Evolutionary conservation across 176 grass and related monocot species (phyloP).

Genomic region (Chrysopogon serrulatus): DNA sequence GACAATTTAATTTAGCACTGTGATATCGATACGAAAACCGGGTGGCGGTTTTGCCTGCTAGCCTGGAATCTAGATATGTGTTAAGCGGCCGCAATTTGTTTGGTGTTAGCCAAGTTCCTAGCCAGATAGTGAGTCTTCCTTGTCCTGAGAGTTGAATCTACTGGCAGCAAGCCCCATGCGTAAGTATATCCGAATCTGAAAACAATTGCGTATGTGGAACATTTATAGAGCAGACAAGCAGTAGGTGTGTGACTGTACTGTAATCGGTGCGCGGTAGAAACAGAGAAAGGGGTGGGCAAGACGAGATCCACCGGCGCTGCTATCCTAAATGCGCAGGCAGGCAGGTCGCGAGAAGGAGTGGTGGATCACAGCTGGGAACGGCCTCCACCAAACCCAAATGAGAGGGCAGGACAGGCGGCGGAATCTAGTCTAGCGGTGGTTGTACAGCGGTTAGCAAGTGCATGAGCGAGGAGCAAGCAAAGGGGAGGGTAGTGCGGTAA

Average conservation of each 20-base stretch:
- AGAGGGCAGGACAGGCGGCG: not conserved
- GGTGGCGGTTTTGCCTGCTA: not conserved
- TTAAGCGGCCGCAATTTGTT: not conserved
- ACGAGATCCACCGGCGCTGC: not conserved
- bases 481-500: too few species aligned
- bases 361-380: not conserved
- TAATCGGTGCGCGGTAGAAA: not conserved
- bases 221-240: not conserved
- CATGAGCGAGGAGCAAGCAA: not conserved
- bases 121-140: not conserved
- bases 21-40: not conserved
- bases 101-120: not conserved
- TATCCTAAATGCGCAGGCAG: not conserved
- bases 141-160: not conserved
- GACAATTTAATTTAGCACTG: not conserved
- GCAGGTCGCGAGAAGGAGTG: too few species aligned
- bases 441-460: too few species aligned
- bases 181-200: not conserved
- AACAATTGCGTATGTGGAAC: not conserved
- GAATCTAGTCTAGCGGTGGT: not conserved
- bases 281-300: not conserved
- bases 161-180: not conserved
- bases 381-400: not conserved
- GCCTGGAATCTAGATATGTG: not conserved
- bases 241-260: not conserved